Evolutionary conservation across 495 filamentous ascomycete species (phyloP), one percentile per base, ranked within the genome.

Genomic region (Talaromyces adpressus): DNA sequence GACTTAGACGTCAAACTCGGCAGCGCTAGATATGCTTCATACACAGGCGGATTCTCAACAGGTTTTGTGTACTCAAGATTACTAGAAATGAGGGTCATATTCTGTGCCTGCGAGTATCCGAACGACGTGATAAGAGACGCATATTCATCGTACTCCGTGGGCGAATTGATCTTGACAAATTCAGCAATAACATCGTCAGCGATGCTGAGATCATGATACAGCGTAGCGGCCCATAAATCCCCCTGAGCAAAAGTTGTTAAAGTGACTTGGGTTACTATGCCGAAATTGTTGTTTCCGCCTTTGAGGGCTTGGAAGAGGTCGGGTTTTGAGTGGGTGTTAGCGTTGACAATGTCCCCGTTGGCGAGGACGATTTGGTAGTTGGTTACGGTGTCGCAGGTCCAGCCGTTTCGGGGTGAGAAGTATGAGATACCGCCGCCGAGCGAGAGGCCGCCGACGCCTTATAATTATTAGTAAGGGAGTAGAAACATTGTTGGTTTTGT

Each of bases 211-310:
- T 65, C 68, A 65, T 64, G 66, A 57, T 71, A 68, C 11, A 70
- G 63, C 20, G 68, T 63, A 36, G 78, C 80, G 4, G 72, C 77
- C 75, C 77, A 83, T n/a, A 83, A 59, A 1, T 65, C 58, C 4
- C 72, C 73, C 41, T 75, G 73, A 0, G 69, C 59, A 27, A 70
- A 71, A 3, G 67, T 65, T 20, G 49, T 61, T 7, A 74, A 30
- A 20, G 72, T 66, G 53, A 80, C 67, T n/a, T 66, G 64, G 1
- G 75, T 78, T 34, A 80, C 70, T 20, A 80, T 64, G 16, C 73
- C 73, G 57, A 80, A 81, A 25, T 75, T 79, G 47, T 68, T 74
- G 4, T 67, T 67, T 39, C 75, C 72, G 41, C 77, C 78, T 63
- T 73, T 71, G 16, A 80, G 67, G 6, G 76, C 77, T 23, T 54